Conservation (phyloP, 345 rosid genomes). For the Barbarea vulgaris region DNA sequence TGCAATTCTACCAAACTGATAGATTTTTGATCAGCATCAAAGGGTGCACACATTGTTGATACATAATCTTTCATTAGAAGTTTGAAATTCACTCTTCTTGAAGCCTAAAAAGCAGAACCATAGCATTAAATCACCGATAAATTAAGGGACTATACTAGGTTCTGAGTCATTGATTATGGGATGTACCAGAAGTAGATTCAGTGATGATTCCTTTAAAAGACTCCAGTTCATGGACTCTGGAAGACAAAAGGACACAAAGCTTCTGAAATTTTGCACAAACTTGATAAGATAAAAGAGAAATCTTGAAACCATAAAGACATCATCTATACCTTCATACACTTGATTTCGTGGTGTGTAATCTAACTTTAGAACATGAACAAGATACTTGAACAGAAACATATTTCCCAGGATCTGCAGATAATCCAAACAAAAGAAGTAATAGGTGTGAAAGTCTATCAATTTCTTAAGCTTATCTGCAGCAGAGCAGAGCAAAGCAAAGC, state of each 20-base stretch:
- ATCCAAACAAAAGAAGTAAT: slow-evolving; percentile 29
- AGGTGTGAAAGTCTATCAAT: slow-evolving; percentile 3
- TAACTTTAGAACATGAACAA: slow-evolving; percentile 63
- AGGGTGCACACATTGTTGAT: slow-evolving; percentile 51
- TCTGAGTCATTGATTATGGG: background rate
- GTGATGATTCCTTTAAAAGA: slow-evolving; percentile 62
- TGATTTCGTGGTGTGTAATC: slow-evolving; percentile 60
- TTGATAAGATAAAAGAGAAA: background rate
- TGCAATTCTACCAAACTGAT: slow-evolving; percentile 54
- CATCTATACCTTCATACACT: slow-evolving; percentile 52
- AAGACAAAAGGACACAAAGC: slow-evolving; percentile 23
- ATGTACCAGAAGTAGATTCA: slow-evolving; percentile 74
- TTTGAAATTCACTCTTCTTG: slow-evolving; percentile 74
- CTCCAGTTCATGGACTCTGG: slow-evolving; percentile 82
- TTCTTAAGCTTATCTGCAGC: slow-evolving; percentile 1
- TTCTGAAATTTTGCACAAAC: background rate
- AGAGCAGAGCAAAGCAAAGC: slow-evolving; percentile 9
- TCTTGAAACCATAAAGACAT: slow-evolving; percentile 5
- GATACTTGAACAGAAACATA: slow-evolving; percentile 77
- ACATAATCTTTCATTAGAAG: slow-evolving; percentile 67
- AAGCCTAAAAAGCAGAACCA: slow-evolving; percentile 51
- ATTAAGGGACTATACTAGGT: background rate
- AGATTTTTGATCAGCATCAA: slow-evolving; percentile 41
- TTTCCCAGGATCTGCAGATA: slow-evolving; percentile 56
- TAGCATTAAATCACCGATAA: background rate